Base-by-base conservation (phyloP, 2,329 filamentous ascomycete species). In the Ceratocystis harringtonii region DNA sequence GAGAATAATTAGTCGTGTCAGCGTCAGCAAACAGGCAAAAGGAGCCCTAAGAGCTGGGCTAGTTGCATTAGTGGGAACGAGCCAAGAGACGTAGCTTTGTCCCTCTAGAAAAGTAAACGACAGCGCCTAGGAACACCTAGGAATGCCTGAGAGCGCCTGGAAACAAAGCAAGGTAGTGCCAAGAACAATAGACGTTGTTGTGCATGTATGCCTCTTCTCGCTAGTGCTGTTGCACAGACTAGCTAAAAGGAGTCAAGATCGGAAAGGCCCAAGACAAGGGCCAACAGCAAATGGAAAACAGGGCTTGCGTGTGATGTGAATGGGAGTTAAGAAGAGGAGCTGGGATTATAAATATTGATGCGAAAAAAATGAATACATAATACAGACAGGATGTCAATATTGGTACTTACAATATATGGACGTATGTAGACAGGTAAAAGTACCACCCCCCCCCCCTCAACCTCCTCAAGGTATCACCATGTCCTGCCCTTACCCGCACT, bases 101-200 rank as follows among this genome's bases (percentile, higher is more conserved):
- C 8, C 36, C 36, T 8, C 36, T 41, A 41, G 36, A 41, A 41
- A 41, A 52, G 19, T 15, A 15, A 52, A 12, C 36, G 52, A 58
- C 25, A 30, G 28, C 28, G 25, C 28, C 52, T 32, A 57, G 28
- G 52, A 57, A n/a, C 32, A 10, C 32, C 36, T 41, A 3, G 8
- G 8, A 41, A 3, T 41, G 36, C 36, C 36, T 41, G 36, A 3
- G 36, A 30, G 28, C 28, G 15, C 52, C 52, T 32, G 32, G 52
- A 6, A 58, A 30, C 52, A 58, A 32, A 32, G 52, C 52, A 58
- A 30, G 25, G 12, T 58, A 3, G 32, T 58, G 52, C 52, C 52
- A 58, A 58, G 52, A 58, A 58, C 52, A 58, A 58, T 58, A 58
- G 52, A 58, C 52, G 52, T 58, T 58, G 52, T 58, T 58, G 28